Conservation (phyloP, 805 yeast genomes). For the Teunomyces gatunensis region DNA sequence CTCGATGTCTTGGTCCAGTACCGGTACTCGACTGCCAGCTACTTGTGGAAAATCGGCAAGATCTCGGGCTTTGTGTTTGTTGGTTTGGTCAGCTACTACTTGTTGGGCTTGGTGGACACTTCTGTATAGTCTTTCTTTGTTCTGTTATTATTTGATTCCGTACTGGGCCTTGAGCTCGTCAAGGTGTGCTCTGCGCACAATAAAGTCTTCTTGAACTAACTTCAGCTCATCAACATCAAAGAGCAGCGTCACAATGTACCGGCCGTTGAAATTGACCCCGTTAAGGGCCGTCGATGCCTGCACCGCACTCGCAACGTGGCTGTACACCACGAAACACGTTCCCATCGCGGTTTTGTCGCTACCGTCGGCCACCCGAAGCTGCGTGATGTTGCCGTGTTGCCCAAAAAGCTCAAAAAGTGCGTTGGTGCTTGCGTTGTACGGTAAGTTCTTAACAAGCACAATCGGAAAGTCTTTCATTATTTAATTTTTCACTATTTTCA, state of each 20-base stretch:
- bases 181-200: constrained; percentile 23
- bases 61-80: constrained; percentile 61
- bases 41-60: constrained; percentile 62
- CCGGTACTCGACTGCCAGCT: constrained; percentile 50
- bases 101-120: constrained; percentile 36
- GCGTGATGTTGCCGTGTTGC: constrained; percentile 54
- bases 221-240: constrained; percentile 44
- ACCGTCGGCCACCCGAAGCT: constrained; percentile 39
- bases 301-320: constrained; percentile 46
- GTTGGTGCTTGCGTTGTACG: constrained; percentile 46
- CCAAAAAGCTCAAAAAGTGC: constrained; percentile 53
- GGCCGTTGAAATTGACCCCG: constrained; percentile 57
- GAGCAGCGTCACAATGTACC: constrained; percentile 53
- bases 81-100: constrained; percentile 56
- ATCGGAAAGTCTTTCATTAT: constrained; percentile 34
- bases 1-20: constrained; percentile 62
- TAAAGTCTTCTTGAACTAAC: constrained; percentile 24
- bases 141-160: constrained; percentile 3
- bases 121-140: constrained; percentile 14
- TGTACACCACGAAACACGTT: constrained; percentile 55
- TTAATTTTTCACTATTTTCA: not conserved
- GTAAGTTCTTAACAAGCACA: constrained; percentile 56
- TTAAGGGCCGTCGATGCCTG: constrained; percentile 53
- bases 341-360: constrained; percentile 18
- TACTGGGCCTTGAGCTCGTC: constrained; percentile 17